These are phyloP conservation scores for Draba incana DNA, from an alignment of 345 rosid genomes.

Conservation along the genomic window DNA sequence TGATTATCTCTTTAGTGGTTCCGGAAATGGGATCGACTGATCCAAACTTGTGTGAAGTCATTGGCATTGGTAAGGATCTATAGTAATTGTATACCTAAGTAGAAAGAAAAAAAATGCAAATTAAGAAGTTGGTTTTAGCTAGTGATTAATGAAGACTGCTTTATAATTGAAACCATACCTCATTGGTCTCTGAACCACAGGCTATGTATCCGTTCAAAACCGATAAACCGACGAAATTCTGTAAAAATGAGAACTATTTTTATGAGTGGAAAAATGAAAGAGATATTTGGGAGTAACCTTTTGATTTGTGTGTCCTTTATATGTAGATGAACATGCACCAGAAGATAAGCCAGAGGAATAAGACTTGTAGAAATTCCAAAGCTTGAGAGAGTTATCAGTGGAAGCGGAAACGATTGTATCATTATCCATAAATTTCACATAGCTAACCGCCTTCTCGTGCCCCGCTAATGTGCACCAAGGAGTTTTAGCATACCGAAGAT, in stretches of 20 bases:
- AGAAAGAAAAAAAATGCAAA: neutral
- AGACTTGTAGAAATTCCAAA: slow-evolving; percentile 64
- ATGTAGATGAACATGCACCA: slow-evolving; percentile 56
- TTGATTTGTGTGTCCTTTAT: slow-evolving; percentile 69
- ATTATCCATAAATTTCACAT: slow-evolving; percentile 68
- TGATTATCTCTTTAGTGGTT: too few relatives aligned
- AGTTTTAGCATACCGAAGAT: slow-evolving; percentile 53
- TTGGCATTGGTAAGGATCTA: too few relatives aligned
- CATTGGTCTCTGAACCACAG: slow-evolving; percentile 85
- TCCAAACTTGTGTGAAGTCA: too few relatives aligned
- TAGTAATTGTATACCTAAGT: slow-evolving; percentile 48
- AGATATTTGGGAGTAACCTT: slow-evolving; percentile 49
- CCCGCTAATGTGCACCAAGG: slow-evolving; percentile 70
- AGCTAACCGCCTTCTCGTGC: slow-evolving; percentile 76
- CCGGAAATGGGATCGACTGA: too few relatives aligned
- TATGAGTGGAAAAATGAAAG: neutral
- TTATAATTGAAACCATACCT: slow-evolving; percentile 47
- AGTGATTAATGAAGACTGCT: too few relatives aligned
- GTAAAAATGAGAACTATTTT: slow-evolving; percentile 30
- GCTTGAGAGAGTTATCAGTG: slow-evolving; percentile 71
- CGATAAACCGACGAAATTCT: slow-evolving; percentile 82
- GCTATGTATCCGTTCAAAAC: slow-evolving; percentile 73
- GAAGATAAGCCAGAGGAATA: slow-evolving; percentile 46
- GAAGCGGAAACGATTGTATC: slow-evolving; percentile 76
- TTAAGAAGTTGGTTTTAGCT: neutral